Evolutionary conservation across 352 stramenopile genomes (phyloP), one percentile per base, ranked within the genome.

Genomic region (Pythium biforme): DNA sequence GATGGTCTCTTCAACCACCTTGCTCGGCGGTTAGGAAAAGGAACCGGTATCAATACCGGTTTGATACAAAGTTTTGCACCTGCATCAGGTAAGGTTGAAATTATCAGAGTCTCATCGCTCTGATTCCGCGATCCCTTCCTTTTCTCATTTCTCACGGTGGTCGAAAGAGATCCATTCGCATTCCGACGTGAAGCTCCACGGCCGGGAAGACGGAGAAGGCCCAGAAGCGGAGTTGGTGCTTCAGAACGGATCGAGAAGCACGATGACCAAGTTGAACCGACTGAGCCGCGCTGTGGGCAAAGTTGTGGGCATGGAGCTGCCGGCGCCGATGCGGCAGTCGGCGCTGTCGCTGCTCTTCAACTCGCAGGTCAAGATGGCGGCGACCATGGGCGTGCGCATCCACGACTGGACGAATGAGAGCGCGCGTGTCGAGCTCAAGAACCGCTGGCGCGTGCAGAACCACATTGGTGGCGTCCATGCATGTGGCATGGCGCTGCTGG

Each of bases 381-480:
- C 83, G 45, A 88, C 85, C 27, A 79, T 84, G 52, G 84, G 86
- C 40, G 82, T 96, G 49, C 70, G 78, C 45, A 83, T 96, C 62
- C 69, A 91, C 61, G 74, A 90, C 51, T 76, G 86, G 46, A 79
- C 59, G 26, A 58, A 73, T 20, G 45, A 69, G 19, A 62, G 68
- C 48, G 81, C 82, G 9, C 64, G 76, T 25, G 74, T 94, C 23
- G 69, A 66, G 20, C 72, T 96, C 34, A 85, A 86, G 48, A 96
- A 96, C 73, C 62, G 66, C 39, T 59, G 72, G 56, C 76, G 80
- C 54, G 82, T 96, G 27, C 88, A 95, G 70, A 96, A 96, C 75
- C 88, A 96, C 69, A 95, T 96, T 52, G 83, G 86, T 7, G 79
- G 83, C 26, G 71, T 96, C 43, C 88, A 96, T 68, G 88, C 88